Conservation (phyloP, 1,284 basidiomycete genomes). For the Rhizoctonia solani region DNA sequence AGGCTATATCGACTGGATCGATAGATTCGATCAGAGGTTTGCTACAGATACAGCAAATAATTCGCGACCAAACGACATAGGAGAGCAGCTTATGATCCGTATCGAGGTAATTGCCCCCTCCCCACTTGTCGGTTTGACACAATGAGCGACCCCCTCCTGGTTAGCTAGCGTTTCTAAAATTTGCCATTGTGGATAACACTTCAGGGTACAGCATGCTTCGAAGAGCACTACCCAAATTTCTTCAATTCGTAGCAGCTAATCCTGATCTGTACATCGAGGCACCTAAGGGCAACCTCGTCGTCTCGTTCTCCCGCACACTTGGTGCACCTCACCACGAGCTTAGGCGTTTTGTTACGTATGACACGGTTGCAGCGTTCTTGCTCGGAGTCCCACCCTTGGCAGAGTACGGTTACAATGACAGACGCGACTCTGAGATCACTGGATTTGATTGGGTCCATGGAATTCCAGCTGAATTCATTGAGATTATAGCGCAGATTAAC, state of each 20-base stretch:
- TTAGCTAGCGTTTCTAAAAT: constrained; percentile 16
- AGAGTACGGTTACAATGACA: neutral
- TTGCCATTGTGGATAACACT: neutral
- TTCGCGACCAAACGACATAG: neutral
- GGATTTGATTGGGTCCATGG: constrained; percentile 21
- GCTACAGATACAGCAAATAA: neutral
- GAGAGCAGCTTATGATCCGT: neutral
- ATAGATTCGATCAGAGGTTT: constrained; percentile 7
- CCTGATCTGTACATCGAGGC: neutral
- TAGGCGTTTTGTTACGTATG: constrained; percentile 13
- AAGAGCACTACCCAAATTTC: neutral
- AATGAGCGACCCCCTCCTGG: neutral
- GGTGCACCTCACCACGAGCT: constrained; percentile 3
- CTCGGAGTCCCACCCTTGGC: constrained; percentile 1
- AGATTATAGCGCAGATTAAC: constrained; percentile 1
- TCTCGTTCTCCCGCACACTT: constrained; percentile 11
- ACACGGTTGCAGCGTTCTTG: neutral
- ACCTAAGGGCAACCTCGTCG: neutral
- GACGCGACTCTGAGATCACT: neutral
- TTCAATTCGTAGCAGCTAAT: neutral
- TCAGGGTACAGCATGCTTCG: constrained; percentile 10
- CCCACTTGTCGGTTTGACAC: neutral
- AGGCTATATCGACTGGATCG: constrained; percentile 19
- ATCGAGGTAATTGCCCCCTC: constrained; percentile 9
- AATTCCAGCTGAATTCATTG: neutral